Conservation (phyloP, 2,329 filamentous ascomycete genomes). For the Exophiala sideris region DNA sequence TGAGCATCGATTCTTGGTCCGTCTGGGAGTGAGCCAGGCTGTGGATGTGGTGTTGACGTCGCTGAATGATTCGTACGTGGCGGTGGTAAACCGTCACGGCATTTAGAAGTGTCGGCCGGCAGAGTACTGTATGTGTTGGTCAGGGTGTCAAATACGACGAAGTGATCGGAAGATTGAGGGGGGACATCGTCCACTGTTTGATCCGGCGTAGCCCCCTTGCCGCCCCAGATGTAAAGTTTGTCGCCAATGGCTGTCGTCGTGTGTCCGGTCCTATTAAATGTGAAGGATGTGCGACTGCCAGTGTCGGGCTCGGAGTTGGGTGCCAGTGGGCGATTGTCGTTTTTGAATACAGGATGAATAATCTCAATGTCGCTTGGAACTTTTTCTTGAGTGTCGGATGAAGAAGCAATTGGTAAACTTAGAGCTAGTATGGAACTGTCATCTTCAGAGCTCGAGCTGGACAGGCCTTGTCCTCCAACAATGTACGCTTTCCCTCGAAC, state of each 20-base stretch:
- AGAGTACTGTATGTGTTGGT: conserved; percentile 10
- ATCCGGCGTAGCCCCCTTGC: neutral
- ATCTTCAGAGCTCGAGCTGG: neutral
- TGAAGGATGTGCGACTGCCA: neutral
- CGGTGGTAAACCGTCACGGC: conserved; percentile 14
- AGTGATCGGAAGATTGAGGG: conserved; percentile 2
- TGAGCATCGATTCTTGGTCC: conserved; percentile 10
- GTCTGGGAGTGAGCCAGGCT: conserved; percentile 3
- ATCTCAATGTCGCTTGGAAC: conserved; percentile 13
- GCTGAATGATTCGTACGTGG: conserved; percentile 12
- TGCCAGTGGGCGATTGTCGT: conserved; percentile 3
- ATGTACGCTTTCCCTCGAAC: conserved; percentile 19
- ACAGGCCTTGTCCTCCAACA: conserved; percentile 9
- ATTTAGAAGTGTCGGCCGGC: conserved; percentile 5
- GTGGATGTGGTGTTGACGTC: conserved; percentile 12
- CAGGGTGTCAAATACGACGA: conserved; percentile 14
- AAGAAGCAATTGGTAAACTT: conserved; percentile 11
- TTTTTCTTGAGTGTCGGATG: neutral
- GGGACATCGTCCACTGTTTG: neutral
- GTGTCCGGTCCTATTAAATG: conserved; percentile 3
- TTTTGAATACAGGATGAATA: conserved; percentile 3
- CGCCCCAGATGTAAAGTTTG: conserved; percentile 12
- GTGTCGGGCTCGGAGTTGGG: neutral
- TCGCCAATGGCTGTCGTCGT: conserved; percentile 9
- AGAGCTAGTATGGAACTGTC: conserved; percentile 6